phyloP scores from a whole-genome alignment of 2,329 filamentous ascomycete species.

The Tolypocladium sp. region DNA sequence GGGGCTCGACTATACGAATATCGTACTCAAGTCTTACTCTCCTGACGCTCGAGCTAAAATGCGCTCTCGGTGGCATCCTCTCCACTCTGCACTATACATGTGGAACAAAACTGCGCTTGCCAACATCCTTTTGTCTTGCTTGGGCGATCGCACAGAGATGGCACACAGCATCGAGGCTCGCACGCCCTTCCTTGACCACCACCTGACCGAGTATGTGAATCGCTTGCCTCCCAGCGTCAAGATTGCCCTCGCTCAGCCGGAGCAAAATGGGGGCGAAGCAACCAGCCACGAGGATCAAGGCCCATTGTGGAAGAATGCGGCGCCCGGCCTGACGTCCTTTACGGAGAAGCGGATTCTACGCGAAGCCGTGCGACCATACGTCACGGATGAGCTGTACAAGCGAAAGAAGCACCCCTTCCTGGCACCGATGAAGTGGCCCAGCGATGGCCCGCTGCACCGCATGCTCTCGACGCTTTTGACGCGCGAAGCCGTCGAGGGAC shows the following conservation, averaged over 20 bases:
- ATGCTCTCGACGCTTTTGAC: slow-evolving; percentile 21
- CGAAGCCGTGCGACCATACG: slow-evolving; percentile 38
- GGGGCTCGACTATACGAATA: too few relatives aligned
- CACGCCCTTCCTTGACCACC: slow-evolving; percentile 19
- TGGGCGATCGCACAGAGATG: slow-evolving; percentile 25
- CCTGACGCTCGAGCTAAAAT: too few relatives aligned
- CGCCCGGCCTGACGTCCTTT: slow-evolving; percentile 12
- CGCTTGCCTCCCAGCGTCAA: too few relatives aligned
- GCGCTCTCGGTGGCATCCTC: too few relatives aligned
- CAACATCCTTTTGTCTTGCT: slow-evolving; percentile 17
- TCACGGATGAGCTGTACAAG: slow-evolving; percentile 40
- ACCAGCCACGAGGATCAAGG: too few relatives aligned
- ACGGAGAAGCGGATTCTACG: slow-evolving; percentile 41
- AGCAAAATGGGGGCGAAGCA: too few relatives aligned
- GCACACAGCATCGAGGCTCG: slow-evolving; percentile 24
- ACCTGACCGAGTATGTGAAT: too few relatives aligned
- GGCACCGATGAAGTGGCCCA: slow-evolving; percentile 31
- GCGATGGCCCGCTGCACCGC: slow-evolving; percentile 32
- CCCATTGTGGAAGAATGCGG: slow-evolving; percentile 7
- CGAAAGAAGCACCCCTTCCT: slow-evolving; percentile 39
- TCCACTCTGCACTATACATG: too few relatives aligned
- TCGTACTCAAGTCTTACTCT: too few relatives aligned
- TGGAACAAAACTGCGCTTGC: neutral
- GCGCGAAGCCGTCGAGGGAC: slow-evolving; percentile 21
- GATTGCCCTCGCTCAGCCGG: too few relatives aligned